Conservation (phyloP, 148 eudicot species). For the Mesembryanthemum crystallinum region DNA sequence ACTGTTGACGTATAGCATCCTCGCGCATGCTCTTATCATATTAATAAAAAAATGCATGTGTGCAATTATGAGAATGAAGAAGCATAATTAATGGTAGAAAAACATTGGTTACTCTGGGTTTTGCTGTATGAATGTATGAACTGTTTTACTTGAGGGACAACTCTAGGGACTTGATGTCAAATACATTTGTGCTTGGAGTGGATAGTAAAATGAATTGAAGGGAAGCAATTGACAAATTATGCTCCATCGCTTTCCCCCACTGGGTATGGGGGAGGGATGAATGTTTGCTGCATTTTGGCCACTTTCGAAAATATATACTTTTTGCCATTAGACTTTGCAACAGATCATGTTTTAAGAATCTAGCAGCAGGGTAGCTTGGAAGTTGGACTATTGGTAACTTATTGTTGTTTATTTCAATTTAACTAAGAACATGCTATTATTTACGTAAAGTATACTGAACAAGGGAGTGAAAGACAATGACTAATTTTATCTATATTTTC, state of each 20-base stretch:
- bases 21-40: no score
- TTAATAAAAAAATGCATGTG: no score
- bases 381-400: not conserved
- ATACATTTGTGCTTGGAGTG: not conserved
- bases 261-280: not conserved
- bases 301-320: not conserved
- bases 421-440: not conserved
- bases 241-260: not conserved
- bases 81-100: no score
- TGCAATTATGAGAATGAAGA: no score
- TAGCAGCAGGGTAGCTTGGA: not conserved
- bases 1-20: no score
- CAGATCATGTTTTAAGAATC: no score
- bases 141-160: not conserved
- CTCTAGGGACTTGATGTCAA: not conserved
- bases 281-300: not conserved
- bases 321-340: no score
- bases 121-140: no score
- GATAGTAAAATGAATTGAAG: not conserved
- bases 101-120: no score
- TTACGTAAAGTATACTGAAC: not conserved
- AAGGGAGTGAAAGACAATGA: slow-evolving; percentile 6
- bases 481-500: slow-evolving; percentile 23
- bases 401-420: not conserved
- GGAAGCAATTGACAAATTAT: not conserved